These are phyloP conservation scores for Puccinia novopanici DNA, from an alignment of 1,284 basidiomycete species.

Conservation along the genomic window DNA sequence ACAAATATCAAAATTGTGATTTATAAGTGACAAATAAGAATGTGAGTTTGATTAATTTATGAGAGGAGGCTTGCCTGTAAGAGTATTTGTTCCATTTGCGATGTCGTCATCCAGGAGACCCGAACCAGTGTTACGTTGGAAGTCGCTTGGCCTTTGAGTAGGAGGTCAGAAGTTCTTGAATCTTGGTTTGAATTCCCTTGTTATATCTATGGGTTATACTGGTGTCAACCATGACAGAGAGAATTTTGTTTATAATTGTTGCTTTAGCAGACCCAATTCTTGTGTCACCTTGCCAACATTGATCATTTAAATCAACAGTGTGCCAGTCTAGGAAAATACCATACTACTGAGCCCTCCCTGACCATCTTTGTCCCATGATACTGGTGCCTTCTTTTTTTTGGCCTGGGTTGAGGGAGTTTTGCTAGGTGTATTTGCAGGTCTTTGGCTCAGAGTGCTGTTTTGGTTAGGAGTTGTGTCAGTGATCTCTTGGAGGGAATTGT, in stretches of 20 bases:
- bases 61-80: not conserved
- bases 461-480: not conserved
- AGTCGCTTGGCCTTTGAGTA: not conserved
- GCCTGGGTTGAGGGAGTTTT: not conserved
- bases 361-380: slow-evolving; percentile 8
- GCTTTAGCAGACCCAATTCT: not conserved
- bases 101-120: not conserved
- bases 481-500: too few species aligned
- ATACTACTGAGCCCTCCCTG: not conserved
- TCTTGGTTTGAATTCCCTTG: slow-evolving; percentile 11
- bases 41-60: too few species aligned
- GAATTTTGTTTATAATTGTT: not conserved
- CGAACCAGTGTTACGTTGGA: not conserved
- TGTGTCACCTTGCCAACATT: not conserved
- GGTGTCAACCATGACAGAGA: not conserved
- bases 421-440: not conserved
- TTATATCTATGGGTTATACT: not conserved
- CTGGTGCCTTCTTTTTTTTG: not conserved
- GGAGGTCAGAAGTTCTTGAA: not conserved
- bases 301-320: not conserved
- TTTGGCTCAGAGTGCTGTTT: not conserved
- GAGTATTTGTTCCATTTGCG: not conserved
- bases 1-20: too few species aligned
- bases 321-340: not conserved
- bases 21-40: too few species aligned